Evolutionary conservation across 2,329 filamentous ascomycete genomes (phyloP).

Genomic region (Lasiodiplodia gonubiensis): DNA sequence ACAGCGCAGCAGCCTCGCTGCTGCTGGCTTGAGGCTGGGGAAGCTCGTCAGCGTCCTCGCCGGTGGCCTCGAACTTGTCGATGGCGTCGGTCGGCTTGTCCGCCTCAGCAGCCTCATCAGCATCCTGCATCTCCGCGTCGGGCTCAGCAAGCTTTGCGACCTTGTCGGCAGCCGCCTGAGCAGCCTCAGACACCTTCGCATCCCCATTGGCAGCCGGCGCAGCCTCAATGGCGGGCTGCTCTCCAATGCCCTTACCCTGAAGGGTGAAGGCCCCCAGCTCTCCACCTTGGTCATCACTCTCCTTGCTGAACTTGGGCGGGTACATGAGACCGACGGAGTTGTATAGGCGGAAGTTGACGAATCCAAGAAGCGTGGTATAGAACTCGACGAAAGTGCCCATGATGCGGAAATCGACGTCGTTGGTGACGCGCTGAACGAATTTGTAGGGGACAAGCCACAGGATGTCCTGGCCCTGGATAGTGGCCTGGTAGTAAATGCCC

Average conservation of each 20-base stretch:
- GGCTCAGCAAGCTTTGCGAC: constrained; percentile 42
- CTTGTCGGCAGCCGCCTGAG: constrained; percentile 57
- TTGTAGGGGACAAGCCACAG: constrained; percentile 97
- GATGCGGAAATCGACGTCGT: constrained; percentile 96
- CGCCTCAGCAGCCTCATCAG: constrained; percentile 43
- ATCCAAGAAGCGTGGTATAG: constrained; percentile 94
- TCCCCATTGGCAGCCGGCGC: constrained; percentile 34
- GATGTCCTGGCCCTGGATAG: constrained; percentile 94
- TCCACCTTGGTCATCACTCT: constrained; percentile 85
- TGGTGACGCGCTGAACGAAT: constrained; percentile 93
- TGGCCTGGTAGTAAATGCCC: constrained; percentile 99
- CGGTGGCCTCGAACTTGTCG: constrained; percentile 89
- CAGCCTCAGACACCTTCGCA: constrained; percentile 47
- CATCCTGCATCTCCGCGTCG: constrained; percentile 43
- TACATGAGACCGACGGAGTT: constrained; percentile 91
- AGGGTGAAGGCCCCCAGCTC: constrained; percentile 91
- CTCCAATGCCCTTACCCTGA: constrained; percentile 70
- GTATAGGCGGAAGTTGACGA: constrained; percentile 95
- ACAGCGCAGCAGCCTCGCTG: constrained; percentile 74
- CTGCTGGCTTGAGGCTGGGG: constrained; percentile 75
- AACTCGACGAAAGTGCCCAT: constrained; percentile 99
- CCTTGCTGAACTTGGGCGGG: constrained; percentile 88
- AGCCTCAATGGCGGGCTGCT: constrained; percentile 35
- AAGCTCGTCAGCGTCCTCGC: constrained; percentile 82
- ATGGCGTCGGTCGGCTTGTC: constrained; percentile 57